These are phyloP conservation scores for Lophiostoma macrostomum DNA, from an alignment of 495 filamentous ascomycete genomes.

Conservation along the genomic window DNA sequence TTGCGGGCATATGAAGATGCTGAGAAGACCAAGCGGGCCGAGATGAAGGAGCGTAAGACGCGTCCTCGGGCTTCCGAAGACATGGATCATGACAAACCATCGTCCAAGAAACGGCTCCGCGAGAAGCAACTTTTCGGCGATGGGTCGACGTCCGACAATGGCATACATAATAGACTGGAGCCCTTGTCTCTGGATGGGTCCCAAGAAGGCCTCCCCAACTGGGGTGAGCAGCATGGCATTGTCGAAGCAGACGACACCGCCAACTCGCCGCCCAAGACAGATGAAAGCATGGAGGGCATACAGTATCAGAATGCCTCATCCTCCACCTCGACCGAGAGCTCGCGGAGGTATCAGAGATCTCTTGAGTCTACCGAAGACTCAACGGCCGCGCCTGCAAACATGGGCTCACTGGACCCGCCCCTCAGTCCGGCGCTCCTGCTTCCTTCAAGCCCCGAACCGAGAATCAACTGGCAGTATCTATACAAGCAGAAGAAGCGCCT, in stretches of 20 bases:
- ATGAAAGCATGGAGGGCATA: constrained; percentile 35
- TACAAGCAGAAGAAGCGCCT: constrained; percentile 83
- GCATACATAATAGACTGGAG: constrained; percentile 20
- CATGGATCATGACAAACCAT: constrained; percentile 48
- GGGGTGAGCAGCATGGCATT: constrained; percentile 42
- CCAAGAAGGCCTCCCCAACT: constrained; percentile 19
- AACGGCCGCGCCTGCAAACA: not conserved
- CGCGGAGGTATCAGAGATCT: not conserved
- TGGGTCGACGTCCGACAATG: constrained; percentile 16
- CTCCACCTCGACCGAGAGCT: not conserved
- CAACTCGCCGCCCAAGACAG: constrained; percentile 8
- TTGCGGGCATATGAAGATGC: constrained; percentile 65
- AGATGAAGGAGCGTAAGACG: constrained; percentile 45
- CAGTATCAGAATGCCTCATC: constrained; percentile 28
- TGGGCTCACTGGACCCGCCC: constrained; percentile 26
- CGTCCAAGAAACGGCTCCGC: constrained; percentile 52
- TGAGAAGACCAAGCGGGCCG: constrained; percentile 46
- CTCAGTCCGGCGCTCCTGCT: constrained; percentile 28
- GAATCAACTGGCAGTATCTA: constrained; percentile 77
- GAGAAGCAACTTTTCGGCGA: constrained; percentile 46
- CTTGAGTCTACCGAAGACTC: constrained; percentile 6
- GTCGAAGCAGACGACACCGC: constrained; percentile 47
- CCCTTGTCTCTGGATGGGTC: constrained; percentile 28
- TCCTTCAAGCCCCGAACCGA: constrained; percentile 45
- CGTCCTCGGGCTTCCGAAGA: constrained; percentile 43